Percentiles rank a stretch among this genome's conserved stretches.
These are phyloP conservation scores for Ampelocalamus luodianensis DNA, from an alignment of 176 grass and related monocot genomes.

Conservation along the genomic window DNA sequence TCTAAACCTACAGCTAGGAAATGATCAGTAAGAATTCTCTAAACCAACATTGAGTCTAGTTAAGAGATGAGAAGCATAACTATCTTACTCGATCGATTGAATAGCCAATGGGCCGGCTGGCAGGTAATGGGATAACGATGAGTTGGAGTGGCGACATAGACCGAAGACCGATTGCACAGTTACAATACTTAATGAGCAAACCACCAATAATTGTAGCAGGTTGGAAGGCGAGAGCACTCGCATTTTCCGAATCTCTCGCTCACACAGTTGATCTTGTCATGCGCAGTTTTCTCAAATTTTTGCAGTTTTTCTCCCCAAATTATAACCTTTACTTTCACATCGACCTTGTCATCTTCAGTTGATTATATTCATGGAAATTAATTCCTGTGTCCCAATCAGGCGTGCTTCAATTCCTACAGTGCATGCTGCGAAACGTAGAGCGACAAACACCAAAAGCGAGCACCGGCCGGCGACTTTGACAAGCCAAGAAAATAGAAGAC, in stretches of 20 bases:
- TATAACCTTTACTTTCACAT: background rate
- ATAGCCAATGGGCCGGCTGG: background rate
- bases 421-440: too few species aligned
- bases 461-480: background rate
- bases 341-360: background rate
- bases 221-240: background rate
- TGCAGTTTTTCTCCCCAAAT: background rate
- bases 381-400: background rate
- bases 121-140: constrained; percentile 22
- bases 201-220: background rate
- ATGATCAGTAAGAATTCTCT: background rate
- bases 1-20: background rate
- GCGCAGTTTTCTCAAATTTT: background rate
- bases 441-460: background rate
- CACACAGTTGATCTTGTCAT: background rate
- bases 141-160: background rate
- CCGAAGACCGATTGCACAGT: background rate
- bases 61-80: background rate
- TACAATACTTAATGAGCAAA: background rate
- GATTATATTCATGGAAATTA: background rate
- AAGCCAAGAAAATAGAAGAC: background rate
- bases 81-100: background rate
- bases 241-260: background rate
- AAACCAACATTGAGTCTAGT: background rate
- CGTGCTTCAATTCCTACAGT: too few species aligned